Percentiles rank a stretch among this genome's conserved stretches.
phyloP scores from a whole-genome alignment of 2,329 filamentous ascomycete species.

The Ceratocystis eucalypticola region DNA sequence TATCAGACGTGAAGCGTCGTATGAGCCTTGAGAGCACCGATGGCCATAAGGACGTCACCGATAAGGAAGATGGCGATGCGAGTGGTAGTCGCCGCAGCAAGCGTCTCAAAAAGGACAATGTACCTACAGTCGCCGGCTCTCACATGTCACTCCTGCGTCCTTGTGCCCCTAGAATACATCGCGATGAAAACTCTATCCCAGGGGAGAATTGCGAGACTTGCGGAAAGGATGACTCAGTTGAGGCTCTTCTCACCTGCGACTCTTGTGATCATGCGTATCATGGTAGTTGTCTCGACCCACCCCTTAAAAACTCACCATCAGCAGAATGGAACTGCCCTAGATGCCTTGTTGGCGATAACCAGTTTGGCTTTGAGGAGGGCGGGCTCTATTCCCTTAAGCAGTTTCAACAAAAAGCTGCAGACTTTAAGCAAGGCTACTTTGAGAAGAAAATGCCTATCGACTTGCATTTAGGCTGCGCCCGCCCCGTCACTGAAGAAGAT shows the following conservation, averaged over 20 bases:
- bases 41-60: slow-evolving; percentile 34
- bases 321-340: slow-evolving; percentile 92
- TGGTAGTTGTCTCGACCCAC: slow-evolving; percentile 76
- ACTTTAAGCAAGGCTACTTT: slow-evolving; percentile 92
- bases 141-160: slow-evolving; percentile 93
- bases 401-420: slow-evolving; percentile 89
- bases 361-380: slow-evolving; percentile 95
- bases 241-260: slow-evolving; percentile 67
- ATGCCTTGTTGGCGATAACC: slow-evolving; percentile 88
- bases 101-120: slow-evolving; percentile 66
- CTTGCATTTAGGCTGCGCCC: slow-evolving; percentile 64
- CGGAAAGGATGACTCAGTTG: slow-evolving; percentile 59
- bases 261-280: slow-evolving; percentile 85
- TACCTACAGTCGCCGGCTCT: slow-evolving; percentile 83
- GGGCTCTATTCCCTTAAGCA: slow-evolving; percentile 88
- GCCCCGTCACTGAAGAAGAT: slow-evolving; percentile 81
- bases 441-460: slow-evolving; percentile 81
- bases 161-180: slow-evolving; percentile 52
- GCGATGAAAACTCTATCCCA: slow-evolving; percentile 36
- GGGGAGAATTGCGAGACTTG: slow-evolving; percentile 73
- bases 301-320: slow-evolving; percentile 61
- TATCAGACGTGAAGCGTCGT: slow-evolving; percentile 59
- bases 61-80: slow-evolving; percentile 45
- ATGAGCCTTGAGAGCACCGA: slow-evolving; percentile 47
- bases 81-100: slow-evolving; percentile 72